Evolutionary conservation across 2,329 filamentous ascomycete species (phyloP).

Genomic region (Xylaria multiplex): DNA sequence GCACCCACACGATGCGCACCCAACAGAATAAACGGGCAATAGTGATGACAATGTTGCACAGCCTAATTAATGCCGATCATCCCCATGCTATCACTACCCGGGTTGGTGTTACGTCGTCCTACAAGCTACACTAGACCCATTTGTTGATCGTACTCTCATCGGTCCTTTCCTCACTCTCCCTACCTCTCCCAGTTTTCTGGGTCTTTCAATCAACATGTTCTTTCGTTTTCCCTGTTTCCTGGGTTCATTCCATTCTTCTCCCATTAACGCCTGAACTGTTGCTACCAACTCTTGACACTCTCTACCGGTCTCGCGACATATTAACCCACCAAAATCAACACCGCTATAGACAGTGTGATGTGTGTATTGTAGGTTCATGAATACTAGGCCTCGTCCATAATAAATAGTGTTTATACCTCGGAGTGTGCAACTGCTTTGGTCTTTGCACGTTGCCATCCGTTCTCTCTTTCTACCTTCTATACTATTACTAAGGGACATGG

Average conservation of each 20-base stretch:
- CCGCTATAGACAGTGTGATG: not conserved
- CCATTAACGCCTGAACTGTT: not conserved
- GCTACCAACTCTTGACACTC: not conserved
- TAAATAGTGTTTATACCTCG: not conserved
- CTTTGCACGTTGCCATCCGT: not conserved
- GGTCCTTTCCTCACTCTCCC: not conserved
- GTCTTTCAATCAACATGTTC: not conserved
- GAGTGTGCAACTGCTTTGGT: not conserved
- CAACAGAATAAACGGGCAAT: not conserved
- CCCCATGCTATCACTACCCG: not conserved
- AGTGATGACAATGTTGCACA: not conserved
- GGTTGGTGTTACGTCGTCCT: constrained; percentile 5
- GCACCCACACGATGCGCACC: not conserved
- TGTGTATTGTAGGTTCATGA: not conserved
- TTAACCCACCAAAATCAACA: not conserved
- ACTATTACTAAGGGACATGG: constrained; percentile 11
- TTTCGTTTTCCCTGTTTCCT: not conserved
- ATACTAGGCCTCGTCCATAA: not conserved
- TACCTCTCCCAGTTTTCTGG: not conserved
- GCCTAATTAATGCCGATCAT: constrained; percentile 7
- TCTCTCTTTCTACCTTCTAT: not conserved
- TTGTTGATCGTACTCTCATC: constrained; percentile 14
- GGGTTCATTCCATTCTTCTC: not conserved
- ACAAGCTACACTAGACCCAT: not conserved
- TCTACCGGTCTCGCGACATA: constrained; percentile 1